Evolutionary conservation across 129 eudicot species (phyloP).

Genomic region (Arctium lappa): DNA sequence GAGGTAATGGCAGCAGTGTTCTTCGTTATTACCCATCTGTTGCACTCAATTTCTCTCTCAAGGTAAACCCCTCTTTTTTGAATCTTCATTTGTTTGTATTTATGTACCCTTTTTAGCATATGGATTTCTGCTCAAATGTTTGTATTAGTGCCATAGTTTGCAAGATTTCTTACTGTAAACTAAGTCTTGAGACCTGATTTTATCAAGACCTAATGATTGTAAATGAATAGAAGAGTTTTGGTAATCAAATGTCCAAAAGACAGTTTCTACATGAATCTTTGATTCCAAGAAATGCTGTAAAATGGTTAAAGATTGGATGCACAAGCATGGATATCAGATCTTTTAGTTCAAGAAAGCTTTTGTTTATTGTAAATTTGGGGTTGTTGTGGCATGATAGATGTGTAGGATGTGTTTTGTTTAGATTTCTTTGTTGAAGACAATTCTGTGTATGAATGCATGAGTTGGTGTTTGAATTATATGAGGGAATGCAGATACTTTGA

Average conservation of each 20-base stretch:
- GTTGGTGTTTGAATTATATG: neutral
- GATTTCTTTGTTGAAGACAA: neutral
- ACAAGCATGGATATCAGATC: neutral
- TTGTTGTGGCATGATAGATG: neutral
- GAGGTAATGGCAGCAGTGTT: conserved; percentile 99
- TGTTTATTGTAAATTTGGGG: neutral
- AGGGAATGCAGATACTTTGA: neutral
- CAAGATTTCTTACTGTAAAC: neutral
- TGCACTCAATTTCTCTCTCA: conserved; percentile 96
- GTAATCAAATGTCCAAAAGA: neutral
- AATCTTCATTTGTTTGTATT: neutral
- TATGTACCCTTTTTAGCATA: conserved; percentile 4
- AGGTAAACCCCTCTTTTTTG: conserved; percentile 45
- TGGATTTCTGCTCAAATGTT: conserved; percentile 7
- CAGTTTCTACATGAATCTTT: neutral
- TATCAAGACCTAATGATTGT: neutral
- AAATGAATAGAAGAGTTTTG: neutral
- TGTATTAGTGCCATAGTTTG: neutral
- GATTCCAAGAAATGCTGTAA: neutral
- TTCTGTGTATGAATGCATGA: neutral
- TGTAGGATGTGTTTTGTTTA: conserved; percentile 4
- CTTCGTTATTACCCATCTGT: conserved; percentile 93
- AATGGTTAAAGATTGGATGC: conserved; percentile 1
- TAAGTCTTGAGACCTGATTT: neutral
- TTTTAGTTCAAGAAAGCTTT: neutral